A percentile compares a stretch with the other conserved stretches of the same genome.
These are phyloP conservation scores for Effrenium voratum DNA, from an alignment of 73 alveolate genomes.

Conservation along the genomic window DNA sequence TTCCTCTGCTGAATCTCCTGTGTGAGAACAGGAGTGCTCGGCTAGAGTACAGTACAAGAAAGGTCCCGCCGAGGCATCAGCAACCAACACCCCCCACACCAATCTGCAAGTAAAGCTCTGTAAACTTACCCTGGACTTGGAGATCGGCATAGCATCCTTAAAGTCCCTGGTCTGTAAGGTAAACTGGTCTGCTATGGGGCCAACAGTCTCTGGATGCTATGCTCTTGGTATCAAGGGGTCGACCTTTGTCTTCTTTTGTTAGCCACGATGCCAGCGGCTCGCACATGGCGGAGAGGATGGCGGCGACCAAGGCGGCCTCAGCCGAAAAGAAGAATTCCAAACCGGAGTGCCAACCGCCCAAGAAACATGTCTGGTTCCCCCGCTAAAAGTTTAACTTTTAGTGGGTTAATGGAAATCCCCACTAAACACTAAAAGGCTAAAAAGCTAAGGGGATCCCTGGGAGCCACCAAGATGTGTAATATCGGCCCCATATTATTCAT, in stretches of 20 bases:
- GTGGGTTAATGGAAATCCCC: not conserved
- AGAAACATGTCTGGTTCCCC: too few relatives aligned
- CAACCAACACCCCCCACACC: too few relatives aligned
- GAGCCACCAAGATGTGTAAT: not conserved
- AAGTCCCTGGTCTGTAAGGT: not conserved
- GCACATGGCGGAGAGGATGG: constrained; percentile 47
- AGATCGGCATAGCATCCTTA: too few relatives aligned
- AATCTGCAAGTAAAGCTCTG: not conserved
- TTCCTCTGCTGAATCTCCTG: too few relatives aligned
- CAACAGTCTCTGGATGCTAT: not conserved
- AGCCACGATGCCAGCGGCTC: constrained; percentile 44
- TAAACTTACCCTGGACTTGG: not conserved
- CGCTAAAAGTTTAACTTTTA: too few relatives aligned
- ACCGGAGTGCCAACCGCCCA: not conserved
- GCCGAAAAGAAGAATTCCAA: not conserved
- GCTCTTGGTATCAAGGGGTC: not conserved
- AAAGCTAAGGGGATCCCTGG: not conserved
- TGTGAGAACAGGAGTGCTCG: too few relatives aligned
- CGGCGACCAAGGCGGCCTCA: constrained; percentile 63
- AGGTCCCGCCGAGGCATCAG: too few relatives aligned
- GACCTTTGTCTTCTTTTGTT: too few relatives aligned
- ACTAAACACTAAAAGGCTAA: not conserved
- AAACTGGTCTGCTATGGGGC: not conserved
- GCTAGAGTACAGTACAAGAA: too few relatives aligned
- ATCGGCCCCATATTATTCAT: too few relatives aligned